A percentile compares a stretch with the other conserved stretches of the same genome.
Conservation (phyloP, 2,329 filamentous ascomycete genomes). For the Epichloe bromicola region DNA sequence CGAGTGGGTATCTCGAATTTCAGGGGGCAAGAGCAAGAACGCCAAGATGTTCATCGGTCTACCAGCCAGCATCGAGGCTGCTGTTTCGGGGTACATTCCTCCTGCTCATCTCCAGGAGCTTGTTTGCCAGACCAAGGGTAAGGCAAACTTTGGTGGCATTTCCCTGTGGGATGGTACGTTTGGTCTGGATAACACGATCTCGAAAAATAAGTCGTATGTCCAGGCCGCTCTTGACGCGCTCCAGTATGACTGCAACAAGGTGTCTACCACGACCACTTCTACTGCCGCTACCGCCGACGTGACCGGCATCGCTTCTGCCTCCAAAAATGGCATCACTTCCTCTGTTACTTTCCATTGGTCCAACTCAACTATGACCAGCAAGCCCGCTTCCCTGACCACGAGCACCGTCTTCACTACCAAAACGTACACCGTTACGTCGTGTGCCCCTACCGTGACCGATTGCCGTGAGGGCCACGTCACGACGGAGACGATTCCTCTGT, state of each 20-base stretch:
- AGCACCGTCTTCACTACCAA: slow-evolving; percentile 39
- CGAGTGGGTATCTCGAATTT: slow-evolving; percentile 25
- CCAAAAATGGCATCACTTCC: too few relatives aligned
- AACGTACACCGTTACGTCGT: slow-evolving; percentile 41
- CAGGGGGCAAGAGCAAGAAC: slow-evolving; percentile 22
- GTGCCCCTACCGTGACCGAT: slow-evolving; percentile 36
- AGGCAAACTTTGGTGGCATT: slow-evolving; percentile 30
- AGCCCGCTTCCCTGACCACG: not conserved
- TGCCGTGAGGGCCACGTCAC: slow-evolving; percentile 26
- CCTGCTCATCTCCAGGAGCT: slow-evolving; percentile 21
- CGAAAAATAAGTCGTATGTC: slow-evolving; percentile 23
- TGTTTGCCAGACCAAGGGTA: slow-evolving; percentile 25
- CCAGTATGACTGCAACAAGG: slow-evolving; percentile 21
- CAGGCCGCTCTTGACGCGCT: slow-evolving; percentile 24
- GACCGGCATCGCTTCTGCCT: too few relatives aligned
- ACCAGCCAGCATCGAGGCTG: slow-evolving; percentile 18
- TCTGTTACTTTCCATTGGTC: too few relatives aligned
- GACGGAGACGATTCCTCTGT: slow-evolving; percentile 19
- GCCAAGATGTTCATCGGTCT: slow-evolving; percentile 35
- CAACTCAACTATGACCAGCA: slow-evolving; percentile 6
- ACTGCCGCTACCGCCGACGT: too few relatives aligned
- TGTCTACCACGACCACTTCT: slow-evolving; percentile 9
- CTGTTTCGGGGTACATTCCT: slow-evolving; percentile 21
- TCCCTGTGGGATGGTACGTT: slow-evolving; percentile 33
- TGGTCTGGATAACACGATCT: slow-evolving; percentile 20